phyloP scores from a whole-genome alignment of 2,329 filamentous ascomycete genomes.

The Cladosporium sp. region DNA sequence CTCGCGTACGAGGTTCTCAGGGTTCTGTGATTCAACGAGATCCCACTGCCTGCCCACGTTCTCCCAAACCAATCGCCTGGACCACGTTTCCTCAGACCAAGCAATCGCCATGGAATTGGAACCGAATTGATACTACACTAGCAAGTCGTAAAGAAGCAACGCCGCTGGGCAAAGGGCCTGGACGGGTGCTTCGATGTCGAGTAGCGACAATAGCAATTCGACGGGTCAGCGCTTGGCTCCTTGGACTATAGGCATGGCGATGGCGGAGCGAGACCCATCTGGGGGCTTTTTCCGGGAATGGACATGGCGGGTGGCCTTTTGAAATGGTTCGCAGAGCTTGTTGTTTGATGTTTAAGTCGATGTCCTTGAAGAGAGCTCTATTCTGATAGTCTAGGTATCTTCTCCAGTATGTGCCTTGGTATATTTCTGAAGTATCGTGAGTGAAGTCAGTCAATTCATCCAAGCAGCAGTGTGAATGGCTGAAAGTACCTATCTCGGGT shows the following conservation, averaged over 20 bases:
- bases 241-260: slow-evolving; percentile 11
- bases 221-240: slow-evolving; percentile 4
- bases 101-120: slow-evolving; percentile 11
- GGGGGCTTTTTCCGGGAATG: not conserved
- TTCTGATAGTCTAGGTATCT: no score
- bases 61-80: slow-evolving; percentile 8
- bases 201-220: not conserved
- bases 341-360: not conserved
- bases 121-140: slow-evolving; percentile 7
- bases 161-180: slow-evolving; percentile 5
- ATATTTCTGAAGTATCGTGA: no score
- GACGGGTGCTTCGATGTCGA: slow-evolving; percentile 2
- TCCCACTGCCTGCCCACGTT: not conserved
- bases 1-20: no score
- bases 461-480: not conserved
- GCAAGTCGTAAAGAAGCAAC: slow-evolving; percentile 1
- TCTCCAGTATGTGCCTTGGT: not conserved
- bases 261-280: not conserved
- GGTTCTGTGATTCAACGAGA: slow-evolving; percentile 1
- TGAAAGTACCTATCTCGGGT: not conserved
- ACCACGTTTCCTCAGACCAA: slow-evolving; percentile 9
- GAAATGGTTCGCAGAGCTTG: not conserved
- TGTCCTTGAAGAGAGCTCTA: no score
- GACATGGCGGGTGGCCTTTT: not conserved
- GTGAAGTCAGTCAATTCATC: no score